phyloP scores from a whole-genome alignment of 2,329 filamentous ascomycete genomes.

The Monosporascus cannonballus region DNA sequence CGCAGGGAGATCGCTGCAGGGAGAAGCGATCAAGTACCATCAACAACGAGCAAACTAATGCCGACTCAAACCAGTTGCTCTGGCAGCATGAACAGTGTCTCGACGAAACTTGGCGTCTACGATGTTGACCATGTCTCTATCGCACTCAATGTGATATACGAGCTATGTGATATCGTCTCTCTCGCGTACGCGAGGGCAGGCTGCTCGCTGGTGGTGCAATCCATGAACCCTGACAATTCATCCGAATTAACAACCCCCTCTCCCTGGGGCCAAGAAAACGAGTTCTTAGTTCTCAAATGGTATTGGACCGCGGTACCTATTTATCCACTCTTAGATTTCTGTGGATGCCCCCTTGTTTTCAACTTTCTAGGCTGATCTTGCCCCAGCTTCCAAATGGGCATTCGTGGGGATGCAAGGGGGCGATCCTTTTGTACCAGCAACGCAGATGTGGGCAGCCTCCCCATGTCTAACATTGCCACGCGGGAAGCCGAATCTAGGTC shows the following conservation, averaged over 20 bases:
- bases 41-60: not conserved
- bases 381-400: not conserved
- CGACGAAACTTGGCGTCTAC: conserved; percentile 11
- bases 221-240: too few relatives aligned
- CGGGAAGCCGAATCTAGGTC: not conserved
- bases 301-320: not conserved
- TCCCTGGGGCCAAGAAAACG: too few relatives aligned
- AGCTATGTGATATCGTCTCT: too few relatives aligned
- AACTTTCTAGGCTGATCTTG: not conserved
- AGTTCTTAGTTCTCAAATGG: too few relatives aligned
- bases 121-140: conserved; percentile 16
- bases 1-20: not conserved
- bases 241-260: too few relatives aligned
- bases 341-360: not conserved
- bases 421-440: not conserved
- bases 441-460: not conserved
- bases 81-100: not conserved
- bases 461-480: not conserved
- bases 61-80: not conserved
- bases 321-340: not conserved
- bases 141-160: conserved; percentile 4
- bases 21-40: not conserved
- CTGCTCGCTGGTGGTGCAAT: too few relatives aligned
- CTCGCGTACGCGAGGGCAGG: not conserved
- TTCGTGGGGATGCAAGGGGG: not conserved